A percentile compares a stretch with the other conserved stretches of the same genome.
phyloP scores from a whole-genome alignment of 2,329 filamentous ascomycete genomes.

The Sordariomycetes sp. region DNA sequence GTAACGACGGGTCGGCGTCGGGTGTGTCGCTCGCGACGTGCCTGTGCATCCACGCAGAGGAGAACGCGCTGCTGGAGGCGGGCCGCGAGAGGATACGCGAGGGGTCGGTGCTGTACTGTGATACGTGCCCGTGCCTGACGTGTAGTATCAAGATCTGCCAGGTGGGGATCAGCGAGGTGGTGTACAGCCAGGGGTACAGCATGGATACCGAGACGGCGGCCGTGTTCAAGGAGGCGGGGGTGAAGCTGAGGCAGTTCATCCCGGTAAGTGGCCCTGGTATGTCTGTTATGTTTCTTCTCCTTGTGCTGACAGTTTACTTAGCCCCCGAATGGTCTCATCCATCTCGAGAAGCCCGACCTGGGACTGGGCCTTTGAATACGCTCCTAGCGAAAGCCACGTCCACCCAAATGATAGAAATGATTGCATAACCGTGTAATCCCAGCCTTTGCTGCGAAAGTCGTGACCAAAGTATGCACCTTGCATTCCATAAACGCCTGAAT shows the following conservation, averaged over 20 bases:
- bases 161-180: conserved; percentile 89
- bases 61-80: conserved; percentile 91
- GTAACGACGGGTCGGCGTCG: conserved; percentile 59
- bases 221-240: conserved; percentile 73
- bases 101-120: conserved; percentile 77
- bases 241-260: conserved; percentile 75
- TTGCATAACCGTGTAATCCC: background rate
- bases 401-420: background rate
- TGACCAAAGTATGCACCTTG: too few species aligned
- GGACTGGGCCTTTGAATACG: background rate
- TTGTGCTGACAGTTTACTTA: conserved; percentile 14
- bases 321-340: conserved; percentile 52
- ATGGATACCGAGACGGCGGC: conserved; percentile 79
- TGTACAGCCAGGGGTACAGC: conserved; percentile 87
- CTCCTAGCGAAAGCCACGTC: background rate
- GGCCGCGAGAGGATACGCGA: conserved; percentile 80
- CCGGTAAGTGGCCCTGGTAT: conserved; percentile 43
- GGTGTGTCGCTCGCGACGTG: conserved; percentile 75
- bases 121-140: conserved; percentile 92
- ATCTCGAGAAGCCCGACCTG: conserved; percentile 38
- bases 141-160: conserved; percentile 98
- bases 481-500: background rate
- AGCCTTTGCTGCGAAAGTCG: too few species aligned
- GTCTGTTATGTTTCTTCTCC: conserved; percentile 10
- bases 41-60: conserved; percentile 93